Conservation (phyloP, 352 stramenopile genomes). For the Discostella stelligera region DNA sequence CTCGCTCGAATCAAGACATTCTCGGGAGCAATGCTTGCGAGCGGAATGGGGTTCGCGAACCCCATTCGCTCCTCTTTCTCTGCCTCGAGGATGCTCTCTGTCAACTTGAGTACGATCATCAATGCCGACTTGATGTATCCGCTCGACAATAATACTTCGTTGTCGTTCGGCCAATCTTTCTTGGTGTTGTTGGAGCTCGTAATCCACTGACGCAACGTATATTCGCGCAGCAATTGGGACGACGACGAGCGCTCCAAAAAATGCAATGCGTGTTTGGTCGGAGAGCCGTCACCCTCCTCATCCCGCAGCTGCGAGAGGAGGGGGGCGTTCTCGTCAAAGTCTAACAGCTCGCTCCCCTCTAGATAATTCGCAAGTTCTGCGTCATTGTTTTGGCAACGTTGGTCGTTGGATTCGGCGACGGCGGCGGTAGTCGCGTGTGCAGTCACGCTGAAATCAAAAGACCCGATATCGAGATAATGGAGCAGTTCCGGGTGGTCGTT, state of each 20-base stretch:
- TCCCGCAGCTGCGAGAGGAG: no score
- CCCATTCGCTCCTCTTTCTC: not conserved
- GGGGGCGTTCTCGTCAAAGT: not conserved
- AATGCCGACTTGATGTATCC: not conserved
- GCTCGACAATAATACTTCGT: not conserved
- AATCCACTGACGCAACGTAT: not conserved
- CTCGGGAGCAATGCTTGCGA: not conserved
- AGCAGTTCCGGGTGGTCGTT: no score
- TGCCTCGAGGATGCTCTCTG: slow-evolving; percentile 2
- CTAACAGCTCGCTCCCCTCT: not conserved
- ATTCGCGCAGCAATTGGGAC: not conserved
- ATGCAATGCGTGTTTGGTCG: no score
- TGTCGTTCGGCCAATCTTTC: not conserved
- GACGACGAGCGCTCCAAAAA: not conserved
- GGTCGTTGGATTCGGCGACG: not conserved
- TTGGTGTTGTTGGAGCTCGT: not conserved
- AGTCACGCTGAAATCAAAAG: no score
- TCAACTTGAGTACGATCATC: not conserved
- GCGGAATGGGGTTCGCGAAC: not conserved
- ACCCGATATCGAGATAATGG: no score
- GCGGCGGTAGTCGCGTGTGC: no score
- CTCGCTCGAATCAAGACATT: slow-evolving; percentile 9
- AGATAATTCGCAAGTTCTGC: not conserved
- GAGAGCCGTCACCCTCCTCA: no score
- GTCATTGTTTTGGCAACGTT: not conserved